These are phyloP conservation scores for Aurantiochytrium sp. DNA, from an alignment of 108 stramenopile species.

Conservation along the genomic window DNA sequence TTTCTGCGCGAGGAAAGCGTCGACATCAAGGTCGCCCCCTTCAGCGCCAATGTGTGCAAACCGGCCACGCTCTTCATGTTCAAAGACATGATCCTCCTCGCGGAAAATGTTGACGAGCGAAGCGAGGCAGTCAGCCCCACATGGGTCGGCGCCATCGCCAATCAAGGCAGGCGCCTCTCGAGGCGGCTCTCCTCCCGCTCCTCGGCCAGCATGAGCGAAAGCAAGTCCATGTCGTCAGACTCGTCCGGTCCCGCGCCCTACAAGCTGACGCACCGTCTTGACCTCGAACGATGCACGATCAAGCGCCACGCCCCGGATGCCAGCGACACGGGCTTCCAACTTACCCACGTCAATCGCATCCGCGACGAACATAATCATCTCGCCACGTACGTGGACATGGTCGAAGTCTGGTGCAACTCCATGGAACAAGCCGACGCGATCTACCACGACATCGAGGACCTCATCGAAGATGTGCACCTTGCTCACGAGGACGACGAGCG, in stretches of 20 bases:
- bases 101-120: not conserved
- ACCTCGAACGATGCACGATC: not conserved
- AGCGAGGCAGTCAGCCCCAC: not conserved
- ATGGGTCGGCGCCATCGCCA: not conserved
- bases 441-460: not conserved
- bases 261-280: not conserved
- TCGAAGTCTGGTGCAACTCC: constrained; percentile 12
- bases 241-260: not conserved
- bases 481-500: not conserved
- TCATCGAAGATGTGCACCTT: not conserved
- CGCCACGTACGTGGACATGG: not conserved
- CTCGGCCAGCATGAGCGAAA: not conserved
- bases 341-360: not conserved
- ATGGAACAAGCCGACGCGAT: not conserved
- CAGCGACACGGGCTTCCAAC: not conserved
- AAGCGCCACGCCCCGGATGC: not conserved
- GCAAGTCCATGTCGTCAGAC: not conserved
- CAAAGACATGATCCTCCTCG: not conserved
- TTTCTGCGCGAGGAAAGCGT: not conserved
- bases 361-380: not conserved
- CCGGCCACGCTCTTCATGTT: not conserved
- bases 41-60: not conserved
- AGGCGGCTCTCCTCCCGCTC: not conserved
- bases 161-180: not conserved
- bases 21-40: not conserved